Conservation (phyloP, 2,329 filamentous ascomycete species). For the Zymoseptoria pseudotritici region DNA sequence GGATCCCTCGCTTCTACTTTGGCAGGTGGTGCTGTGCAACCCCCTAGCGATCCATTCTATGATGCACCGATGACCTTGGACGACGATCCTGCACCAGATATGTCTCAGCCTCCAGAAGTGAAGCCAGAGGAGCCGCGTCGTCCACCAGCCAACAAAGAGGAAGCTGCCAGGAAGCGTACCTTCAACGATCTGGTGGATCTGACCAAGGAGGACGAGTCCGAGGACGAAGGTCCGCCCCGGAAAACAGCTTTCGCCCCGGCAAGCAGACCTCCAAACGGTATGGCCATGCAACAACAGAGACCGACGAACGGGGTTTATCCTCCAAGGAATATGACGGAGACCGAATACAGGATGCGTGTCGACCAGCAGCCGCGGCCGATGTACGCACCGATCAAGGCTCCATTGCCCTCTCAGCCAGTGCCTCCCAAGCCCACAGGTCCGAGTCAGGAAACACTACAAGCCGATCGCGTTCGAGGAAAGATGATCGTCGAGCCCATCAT, state of each 20-base stretch:
- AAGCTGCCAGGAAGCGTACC: constrained; percentile 48
- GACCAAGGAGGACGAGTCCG: constrained; percentile 33
- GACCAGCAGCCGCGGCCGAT: not conserved
- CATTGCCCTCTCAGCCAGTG: constrained; percentile 3
- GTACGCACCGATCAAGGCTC: not conserved
- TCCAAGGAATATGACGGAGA: not conserved
- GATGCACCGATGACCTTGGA: constrained; percentile 3
- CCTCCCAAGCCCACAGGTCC: constrained; percentile 20
- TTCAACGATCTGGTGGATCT: constrained; percentile 50
- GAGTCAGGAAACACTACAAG: constrained; percentile 22
- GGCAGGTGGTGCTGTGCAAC: constrained; percentile 1
- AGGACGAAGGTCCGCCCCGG: constrained; percentile 40
- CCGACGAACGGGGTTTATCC: not conserved
- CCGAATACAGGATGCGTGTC: not conserved
- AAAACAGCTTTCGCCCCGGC: constrained; percentile 21
- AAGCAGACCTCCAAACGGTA: not conserved
- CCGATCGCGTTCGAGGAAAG: constrained; percentile 26
- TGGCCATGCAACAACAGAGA: not conserved
- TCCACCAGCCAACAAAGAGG: constrained; percentile 43
- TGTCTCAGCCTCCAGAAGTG: constrained; percentile 9
- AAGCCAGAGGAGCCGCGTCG: constrained; percentile 19
- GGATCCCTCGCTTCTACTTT: constrained; percentile 8
- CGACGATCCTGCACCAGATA: constrained; percentile 4
- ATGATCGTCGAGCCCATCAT: constrained; percentile 41
- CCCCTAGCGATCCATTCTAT: constrained; percentile 2